phyloP scores from a whole-genome alignment of 1,284 basidiomycete genomes.

The Heterobasidion parviporum region DNA sequence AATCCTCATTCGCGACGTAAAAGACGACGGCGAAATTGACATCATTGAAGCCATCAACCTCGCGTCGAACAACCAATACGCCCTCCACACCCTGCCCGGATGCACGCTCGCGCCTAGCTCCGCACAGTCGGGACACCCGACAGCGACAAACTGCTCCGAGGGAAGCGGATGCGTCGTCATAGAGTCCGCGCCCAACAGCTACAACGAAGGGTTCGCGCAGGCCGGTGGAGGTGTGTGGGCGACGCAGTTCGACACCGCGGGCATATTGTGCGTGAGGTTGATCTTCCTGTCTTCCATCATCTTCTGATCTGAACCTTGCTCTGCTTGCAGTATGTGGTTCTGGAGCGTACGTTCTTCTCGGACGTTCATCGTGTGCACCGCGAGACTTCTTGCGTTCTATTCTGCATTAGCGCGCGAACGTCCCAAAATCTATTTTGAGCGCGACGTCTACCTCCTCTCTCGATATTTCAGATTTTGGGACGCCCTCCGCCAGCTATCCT shows the following conservation, averaged over 20 bases:
- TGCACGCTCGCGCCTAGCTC: slow-evolving; percentile 20
- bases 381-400: background rate
- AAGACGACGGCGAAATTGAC: slow-evolving; percentile 41
- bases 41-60: slow-evolving; percentile 37
- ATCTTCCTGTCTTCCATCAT: background rate
- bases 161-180: slow-evolving; percentile 55
- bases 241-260: slow-evolving; percentile 54
- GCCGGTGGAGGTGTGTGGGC: slow-evolving; percentile 73
- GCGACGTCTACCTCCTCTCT: slow-evolving; percentile 34
- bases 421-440: slow-evolving; percentile 32
- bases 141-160: slow-evolving; percentile 38
- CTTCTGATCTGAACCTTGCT: background rate
- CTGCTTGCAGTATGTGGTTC: slow-evolving; percentile 57
- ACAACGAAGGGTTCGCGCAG: slow-evolving; percentile 45
- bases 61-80: slow-evolving; percentile 42
- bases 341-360: slow-evolving; percentile 45
- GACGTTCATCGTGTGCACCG: background rate
- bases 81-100: slow-evolving; percentile 40
- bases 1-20: slow-evolving; percentile 15
- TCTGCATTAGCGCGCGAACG: slow-evolving; percentile 25
- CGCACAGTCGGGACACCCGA: slow-evolving; percentile 19
- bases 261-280: slow-evolving; percentile 41
- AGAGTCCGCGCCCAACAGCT: slow-evolving; percentile 53
- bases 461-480: slow-evolving; percentile 43
- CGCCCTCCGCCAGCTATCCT: slow-evolving; percentile 44